Conservation (phyloP, 768 basidiomycete species). For the Hemileccinum rubropunctum region DNA sequence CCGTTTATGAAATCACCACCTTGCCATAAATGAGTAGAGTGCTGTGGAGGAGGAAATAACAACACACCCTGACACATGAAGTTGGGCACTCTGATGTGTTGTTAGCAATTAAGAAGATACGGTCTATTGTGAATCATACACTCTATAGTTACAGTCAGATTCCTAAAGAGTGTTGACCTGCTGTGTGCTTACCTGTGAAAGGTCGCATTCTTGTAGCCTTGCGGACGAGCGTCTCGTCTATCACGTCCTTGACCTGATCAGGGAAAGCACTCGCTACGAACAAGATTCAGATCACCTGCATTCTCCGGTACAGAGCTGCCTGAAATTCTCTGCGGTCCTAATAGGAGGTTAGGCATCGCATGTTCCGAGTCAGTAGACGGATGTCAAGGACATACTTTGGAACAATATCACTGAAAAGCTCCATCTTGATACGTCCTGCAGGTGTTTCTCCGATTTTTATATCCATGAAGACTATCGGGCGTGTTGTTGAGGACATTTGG, state of each 20-base stretch:
- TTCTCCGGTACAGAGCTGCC: conserved; percentile 98
- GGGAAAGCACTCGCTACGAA: neutral
- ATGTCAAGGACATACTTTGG: conserved; percentile 66
- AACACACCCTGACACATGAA: conserved; percentile 92
- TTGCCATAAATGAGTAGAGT: conserved; percentile 25
- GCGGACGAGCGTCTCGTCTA: conserved; percentile 66
- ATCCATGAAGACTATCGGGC: conserved; percentile 97
- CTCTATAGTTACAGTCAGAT: conserved; percentile 43
- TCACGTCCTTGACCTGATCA: conserved; percentile 14
- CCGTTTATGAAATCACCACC: conserved; percentile 94
- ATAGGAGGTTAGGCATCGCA: neutral
- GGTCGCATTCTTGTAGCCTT: conserved; percentile 88
- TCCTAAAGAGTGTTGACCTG: conserved; percentile 2
- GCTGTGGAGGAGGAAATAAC: neutral
- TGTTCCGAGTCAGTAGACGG: no score
- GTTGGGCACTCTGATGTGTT: conserved; percentile 63
- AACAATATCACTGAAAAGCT: conserved; percentile 92
- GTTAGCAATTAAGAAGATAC: conserved; percentile 2
- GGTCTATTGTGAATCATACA: conserved; percentile 45
- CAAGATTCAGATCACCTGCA: conserved; percentile 55
- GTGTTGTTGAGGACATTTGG: conserved; percentile 46
- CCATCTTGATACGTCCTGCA: conserved; percentile 94
- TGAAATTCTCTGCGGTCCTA: conserved; percentile 97
- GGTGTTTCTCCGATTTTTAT: conserved; percentile 95
- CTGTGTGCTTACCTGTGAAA: conserved; percentile 74